Conservation (phyloP, 495 filamentous ascomycete species). For the Penicillium bovifimosum region DNA sequence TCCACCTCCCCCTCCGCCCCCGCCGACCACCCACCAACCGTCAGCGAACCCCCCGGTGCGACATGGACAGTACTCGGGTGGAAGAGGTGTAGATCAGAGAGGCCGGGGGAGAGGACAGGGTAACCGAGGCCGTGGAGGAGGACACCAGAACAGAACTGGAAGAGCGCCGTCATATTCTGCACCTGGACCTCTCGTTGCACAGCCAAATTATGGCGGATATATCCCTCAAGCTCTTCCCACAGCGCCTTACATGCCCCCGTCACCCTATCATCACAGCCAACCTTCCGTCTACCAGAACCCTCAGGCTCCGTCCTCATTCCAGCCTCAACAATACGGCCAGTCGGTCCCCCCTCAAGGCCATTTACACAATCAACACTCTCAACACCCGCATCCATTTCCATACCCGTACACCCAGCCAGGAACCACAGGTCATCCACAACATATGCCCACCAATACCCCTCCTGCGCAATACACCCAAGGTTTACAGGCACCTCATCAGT, state of each 20-base stretch:
- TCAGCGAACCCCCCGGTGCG: constrained; percentile 23
- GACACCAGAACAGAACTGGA: constrained; percentile 26
- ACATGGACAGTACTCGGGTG: constrained; percentile 32
- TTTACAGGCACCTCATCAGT: constrained; percentile 14
- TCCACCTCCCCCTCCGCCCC: constrained; percentile 44
- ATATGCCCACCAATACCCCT: constrained; percentile 18
- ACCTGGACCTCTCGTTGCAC: constrained; percentile 22
- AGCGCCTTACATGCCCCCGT: constrained; percentile 23
- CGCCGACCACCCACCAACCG: constrained; percentile 27
- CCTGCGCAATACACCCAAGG: constrained; percentile 24
- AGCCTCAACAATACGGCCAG: constrained; percentile 26
- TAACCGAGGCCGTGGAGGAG: constrained; percentile 47
- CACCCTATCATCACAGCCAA: constrained; percentile 26
- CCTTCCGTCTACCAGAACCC: constrained; percentile 23
- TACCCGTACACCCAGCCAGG: constrained; percentile 26
- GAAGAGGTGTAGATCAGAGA: constrained; percentile 29
- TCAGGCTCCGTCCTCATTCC: constrained; percentile 17
- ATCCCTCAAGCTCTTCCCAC: constrained; percentile 24
- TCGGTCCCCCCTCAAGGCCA: constrained; percentile 24
- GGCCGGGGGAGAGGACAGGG: constrained; percentile 43
- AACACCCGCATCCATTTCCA: constrained; percentile 18
- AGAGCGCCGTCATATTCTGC: constrained; percentile 17
- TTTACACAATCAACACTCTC: constrained; percentile 25
- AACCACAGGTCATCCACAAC: constrained; percentile 27
- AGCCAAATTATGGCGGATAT: constrained; percentile 32